Percentiles rank a stretch among this genome's conserved stretches.
Conservation (phyloP, 768 basidiomycete genomes). For the Inosperma sp. region DNA sequence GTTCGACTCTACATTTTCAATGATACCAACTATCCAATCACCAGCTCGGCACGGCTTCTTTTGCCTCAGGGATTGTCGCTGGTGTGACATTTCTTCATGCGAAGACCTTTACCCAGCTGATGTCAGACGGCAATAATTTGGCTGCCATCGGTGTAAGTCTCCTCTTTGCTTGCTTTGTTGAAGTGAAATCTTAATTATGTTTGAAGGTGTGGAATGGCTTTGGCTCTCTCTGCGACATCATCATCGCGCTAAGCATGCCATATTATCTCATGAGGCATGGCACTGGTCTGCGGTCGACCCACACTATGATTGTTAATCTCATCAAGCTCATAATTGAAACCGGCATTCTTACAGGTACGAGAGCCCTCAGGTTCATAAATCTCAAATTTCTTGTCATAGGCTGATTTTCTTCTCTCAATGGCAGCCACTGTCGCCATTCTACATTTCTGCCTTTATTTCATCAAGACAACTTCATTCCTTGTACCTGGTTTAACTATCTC, state of each 20-base stretch:
- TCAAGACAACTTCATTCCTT: constrained; percentile 20
- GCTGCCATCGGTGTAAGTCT: constrained; percentile 27
- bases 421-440: constrained; percentile 24
- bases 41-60: constrained; percentile 21
- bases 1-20: neutral
- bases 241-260: constrained; percentile 30
- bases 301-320: constrained; percentile 27
- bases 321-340: constrained; percentile 29
- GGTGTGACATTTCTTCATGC: constrained; percentile 23
- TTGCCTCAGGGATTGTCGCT: constrained; percentile 20
- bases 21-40: neutral
- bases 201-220: constrained; percentile 29
- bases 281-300: constrained; percentile 25
- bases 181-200: neutral
- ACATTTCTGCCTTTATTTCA: constrained; percentile 28
- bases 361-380: neutral
- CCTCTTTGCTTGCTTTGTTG: neutral
- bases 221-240: constrained; percentile 29
- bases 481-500: constrained; percentile 25
- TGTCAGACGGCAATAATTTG: constrained; percentile 13
- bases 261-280: constrained; percentile 29
- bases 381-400: neutral
- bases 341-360: constrained; percentile 27
- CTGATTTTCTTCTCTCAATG: constrained; percentile 1
- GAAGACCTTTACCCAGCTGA: constrained; percentile 16